Evolutionary conservation across 495 filamentous ascomycete genomes (phyloP).

Genomic region (Hyaloscypha bicolor): DNA sequence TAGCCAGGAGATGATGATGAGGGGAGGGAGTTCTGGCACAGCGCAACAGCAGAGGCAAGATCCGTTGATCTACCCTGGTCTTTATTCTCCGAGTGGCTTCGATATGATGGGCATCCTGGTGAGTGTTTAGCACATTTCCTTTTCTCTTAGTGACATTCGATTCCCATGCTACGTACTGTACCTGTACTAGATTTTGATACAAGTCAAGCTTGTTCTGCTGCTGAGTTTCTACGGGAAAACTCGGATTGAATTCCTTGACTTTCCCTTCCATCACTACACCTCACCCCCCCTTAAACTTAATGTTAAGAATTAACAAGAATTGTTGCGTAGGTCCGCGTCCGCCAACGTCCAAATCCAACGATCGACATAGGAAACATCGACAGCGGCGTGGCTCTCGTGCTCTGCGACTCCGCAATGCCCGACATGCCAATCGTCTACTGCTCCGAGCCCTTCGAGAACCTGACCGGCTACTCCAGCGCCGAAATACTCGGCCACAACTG

Average conservation of each 20-base stretch:
- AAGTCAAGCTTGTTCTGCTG: background rate
- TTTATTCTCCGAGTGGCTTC: conserved; percentile 49
- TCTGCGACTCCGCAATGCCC: conserved; percentile 47
- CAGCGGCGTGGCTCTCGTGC: conserved; percentile 46
- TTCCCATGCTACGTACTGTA: background rate
- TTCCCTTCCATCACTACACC: background rate
- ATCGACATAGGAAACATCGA: conserved; percentile 50
- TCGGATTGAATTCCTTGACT: background rate
- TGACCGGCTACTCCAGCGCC: conserved; percentile 46
- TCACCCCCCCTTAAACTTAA: background rate
- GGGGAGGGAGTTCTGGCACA: background rate
- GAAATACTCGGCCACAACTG: conserved; percentile 53
- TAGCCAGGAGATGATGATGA: background rate
- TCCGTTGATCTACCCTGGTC: conserved; percentile 46
- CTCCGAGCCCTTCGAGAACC: conserved; percentile 42
- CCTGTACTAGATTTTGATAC: background rate
- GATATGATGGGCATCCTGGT: conserved; percentile 54
- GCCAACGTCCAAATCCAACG: conserved; percentile 44
- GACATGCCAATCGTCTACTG: conserved; percentile 54
- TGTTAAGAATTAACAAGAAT: background rate
- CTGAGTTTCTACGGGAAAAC: background rate
- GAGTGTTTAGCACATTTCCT: background rate
- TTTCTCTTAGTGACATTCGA: background rate
- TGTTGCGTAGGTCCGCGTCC: conserved; percentile 39
- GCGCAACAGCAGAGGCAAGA: conserved; percentile 24